These are phyloP conservation scores for Lotus japonicus DNA, from an alignment of 306 rosid genomes.

Conservation along the genomic window DNA sequence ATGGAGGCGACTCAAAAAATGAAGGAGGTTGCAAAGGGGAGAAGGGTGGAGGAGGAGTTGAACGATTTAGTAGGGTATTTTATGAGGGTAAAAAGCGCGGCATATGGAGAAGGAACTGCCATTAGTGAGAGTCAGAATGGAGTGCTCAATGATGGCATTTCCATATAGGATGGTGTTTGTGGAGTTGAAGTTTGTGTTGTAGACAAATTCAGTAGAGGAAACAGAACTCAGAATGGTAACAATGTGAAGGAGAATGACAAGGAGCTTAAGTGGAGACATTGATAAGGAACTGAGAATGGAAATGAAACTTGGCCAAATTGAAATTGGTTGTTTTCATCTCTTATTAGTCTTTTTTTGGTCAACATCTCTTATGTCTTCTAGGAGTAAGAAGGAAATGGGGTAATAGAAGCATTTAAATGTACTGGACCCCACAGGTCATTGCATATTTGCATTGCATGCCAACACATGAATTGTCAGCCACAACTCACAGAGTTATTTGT, in stretches of 20 bases:
- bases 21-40: conserved; percentile 54
- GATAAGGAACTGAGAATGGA: conserved; percentile 3
- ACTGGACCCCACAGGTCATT: neutral
- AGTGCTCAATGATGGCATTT: conserved; percentile 30
- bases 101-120: conserved; percentile 31
- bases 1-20: conserved; percentile 37
- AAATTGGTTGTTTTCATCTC: neutral
- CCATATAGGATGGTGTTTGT: conserved; percentile 33
- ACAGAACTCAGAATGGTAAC: neutral
- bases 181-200: conserved; percentile 51
- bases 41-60: conserved; percentile 30
- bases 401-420: neutral
- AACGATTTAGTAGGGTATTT: conserved; percentile 30
- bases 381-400: neutral
- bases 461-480: neutral
- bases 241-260: conserved; percentile 6
- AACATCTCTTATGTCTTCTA: too few relatives aligned
- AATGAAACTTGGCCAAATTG: neutral
- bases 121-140: conserved; percentile 45
- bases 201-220: conserved; percentile 48
- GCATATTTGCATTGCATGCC: too few relatives aligned
- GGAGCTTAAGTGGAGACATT: conserved; percentile 26
- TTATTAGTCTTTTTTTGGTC: too few relatives aligned
- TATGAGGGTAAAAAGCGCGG: conserved; percentile 43
- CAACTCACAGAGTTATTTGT: too few relatives aligned